Evolutionary conservation across 192 early-diverging fungal genomes (phyloP).

Genomic region (Gigaspora rosea): DNA sequence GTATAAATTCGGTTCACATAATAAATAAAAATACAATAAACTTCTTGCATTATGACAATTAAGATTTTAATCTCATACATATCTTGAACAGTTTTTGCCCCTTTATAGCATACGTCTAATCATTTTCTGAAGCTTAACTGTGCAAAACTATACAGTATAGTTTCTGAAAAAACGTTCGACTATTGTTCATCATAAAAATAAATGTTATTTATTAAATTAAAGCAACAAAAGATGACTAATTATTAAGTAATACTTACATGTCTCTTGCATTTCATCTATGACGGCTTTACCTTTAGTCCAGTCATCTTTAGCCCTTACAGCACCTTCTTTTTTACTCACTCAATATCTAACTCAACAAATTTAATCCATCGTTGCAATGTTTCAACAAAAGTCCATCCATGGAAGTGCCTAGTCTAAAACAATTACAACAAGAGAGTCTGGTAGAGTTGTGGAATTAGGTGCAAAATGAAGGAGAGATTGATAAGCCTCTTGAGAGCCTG

Average conservation of each 20-base stretch:
- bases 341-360: slow-evolving; percentile 61
- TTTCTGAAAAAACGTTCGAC: slow-evolving; percentile 60
- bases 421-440: slow-evolving; percentile 68
- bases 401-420: slow-evolving; percentile 91
- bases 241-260: slow-evolving; percentile 41
- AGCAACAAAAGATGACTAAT: too few relatives aligned
- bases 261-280: slow-evolving; percentile 71
- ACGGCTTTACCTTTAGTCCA: slow-evolving; percentile 70
- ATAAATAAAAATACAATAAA: too few relatives aligned
- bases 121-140: too few relatives aligned
- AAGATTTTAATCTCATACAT: too few relatives aligned
- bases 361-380: slow-evolving; percentile 77
- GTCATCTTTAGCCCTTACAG: slow-evolving; percentile 40
- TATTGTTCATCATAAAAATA: slow-evolving; percentile 28
- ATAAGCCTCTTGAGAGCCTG: slow-evolving; percentile 66
- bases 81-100: too few relatives aligned
- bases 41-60: too few relatives aligned
- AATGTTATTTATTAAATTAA: slow-evolving; percentile 7
- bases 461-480: slow-evolving; percentile 71
- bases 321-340: slow-evolving; percentile 55
- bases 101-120: too few relatives aligned
- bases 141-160: too few relatives aligned
- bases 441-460: slow-evolving; percentile 63
- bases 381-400: slow-evolving; percentile 74
- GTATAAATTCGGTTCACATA: too few relatives aligned